These are phyloP conservation scores for Helotiales sp. DNA, from an alignment of 2,329 filamentous ascomycete species.

Conservation along the genomic window DNA sequence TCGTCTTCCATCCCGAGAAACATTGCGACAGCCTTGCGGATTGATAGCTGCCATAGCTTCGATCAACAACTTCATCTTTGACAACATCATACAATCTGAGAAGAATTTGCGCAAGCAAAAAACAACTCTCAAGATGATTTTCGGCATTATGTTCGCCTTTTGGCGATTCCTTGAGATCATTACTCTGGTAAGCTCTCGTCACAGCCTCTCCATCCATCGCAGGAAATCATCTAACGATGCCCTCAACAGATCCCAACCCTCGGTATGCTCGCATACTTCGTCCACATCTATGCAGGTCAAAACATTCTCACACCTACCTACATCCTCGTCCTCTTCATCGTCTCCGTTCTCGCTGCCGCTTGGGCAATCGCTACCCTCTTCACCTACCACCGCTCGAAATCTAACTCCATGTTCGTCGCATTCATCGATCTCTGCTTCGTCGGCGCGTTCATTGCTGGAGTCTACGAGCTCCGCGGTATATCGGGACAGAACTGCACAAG, in stretches of 20 bases:
- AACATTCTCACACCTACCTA: conserved; percentile 62
- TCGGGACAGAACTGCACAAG: conserved; percentile 65
- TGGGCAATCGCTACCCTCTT: conserved; percentile 68
- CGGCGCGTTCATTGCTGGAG: conserved; percentile 62
- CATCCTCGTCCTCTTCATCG: conserved; percentile 68
- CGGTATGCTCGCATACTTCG: conserved; percentile 68
- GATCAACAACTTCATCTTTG: neutral
- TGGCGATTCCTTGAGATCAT: conserved; percentile 63
- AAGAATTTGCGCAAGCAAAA: conserved; percentile 2
- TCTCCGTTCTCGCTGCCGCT: conserved; percentile 60
- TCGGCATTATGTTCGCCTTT: conserved; percentile 62
- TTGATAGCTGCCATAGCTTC: neutral
- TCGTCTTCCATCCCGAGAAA: neutral
- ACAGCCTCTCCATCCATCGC: neutral
- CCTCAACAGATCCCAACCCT: conserved; percentile 57
- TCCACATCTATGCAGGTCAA: conserved; percentile 55
- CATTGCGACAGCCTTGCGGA: neutral
- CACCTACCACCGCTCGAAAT: conserved; percentile 61
- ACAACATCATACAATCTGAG: neutral
- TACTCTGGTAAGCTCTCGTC: conserved; percentile 55
- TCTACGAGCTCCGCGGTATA: conserved; percentile 61
- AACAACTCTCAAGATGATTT: conserved; percentile 49
- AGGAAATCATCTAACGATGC: conserved; percentile 3
- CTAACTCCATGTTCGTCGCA: conserved; percentile 61
- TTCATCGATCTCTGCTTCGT: conserved; percentile 62